Evolutionary conservation across 2,329 filamentous ascomycete species (phyloP).

Genomic region (Fusarium nisikadoi): DNA sequence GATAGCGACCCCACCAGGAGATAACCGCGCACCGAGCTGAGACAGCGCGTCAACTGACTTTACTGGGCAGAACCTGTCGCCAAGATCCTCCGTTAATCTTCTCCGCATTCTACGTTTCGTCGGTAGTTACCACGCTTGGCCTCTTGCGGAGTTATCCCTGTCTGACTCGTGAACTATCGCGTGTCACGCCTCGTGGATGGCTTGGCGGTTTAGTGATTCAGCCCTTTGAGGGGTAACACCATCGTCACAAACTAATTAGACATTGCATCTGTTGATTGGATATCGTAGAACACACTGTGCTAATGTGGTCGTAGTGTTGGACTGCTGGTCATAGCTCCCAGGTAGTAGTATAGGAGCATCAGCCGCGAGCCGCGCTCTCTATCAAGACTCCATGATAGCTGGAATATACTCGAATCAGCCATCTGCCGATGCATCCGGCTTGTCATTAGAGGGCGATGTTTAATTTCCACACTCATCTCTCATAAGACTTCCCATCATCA

Average conservation of each 20-base stretch:
- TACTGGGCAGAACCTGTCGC: conserved; percentile 6
- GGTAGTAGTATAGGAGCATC: neutral
- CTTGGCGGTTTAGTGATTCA: neutral
- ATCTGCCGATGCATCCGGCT: neutral
- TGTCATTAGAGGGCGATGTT: neutral
- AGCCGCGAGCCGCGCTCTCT: conserved; percentile 1
- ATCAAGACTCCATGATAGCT: neutral
- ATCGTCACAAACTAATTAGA: neutral
- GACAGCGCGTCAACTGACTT: conserved; percentile 21
- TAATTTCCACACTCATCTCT: neutral
- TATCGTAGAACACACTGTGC: neutral
- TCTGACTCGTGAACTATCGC: neutral
- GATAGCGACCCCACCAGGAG: conserved; percentile 31
- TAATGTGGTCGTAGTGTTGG: neutral
- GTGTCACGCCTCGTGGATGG: neutral
- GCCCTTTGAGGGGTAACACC: neutral
- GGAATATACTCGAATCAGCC: neutral
- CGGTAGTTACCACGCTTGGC: neutral
- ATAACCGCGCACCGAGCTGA: conserved; percentile 37
- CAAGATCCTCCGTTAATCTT: neutral
- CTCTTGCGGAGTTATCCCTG: neutral
- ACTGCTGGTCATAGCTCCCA: neutral
- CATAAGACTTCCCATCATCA: neutral
- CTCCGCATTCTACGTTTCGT: conserved; percentile 8
- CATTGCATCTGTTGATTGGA: neutral